Evolutionary conservation across 148 eudicot species (phyloP).

Genomic region (Suaeda aralocaspica): DNA sequence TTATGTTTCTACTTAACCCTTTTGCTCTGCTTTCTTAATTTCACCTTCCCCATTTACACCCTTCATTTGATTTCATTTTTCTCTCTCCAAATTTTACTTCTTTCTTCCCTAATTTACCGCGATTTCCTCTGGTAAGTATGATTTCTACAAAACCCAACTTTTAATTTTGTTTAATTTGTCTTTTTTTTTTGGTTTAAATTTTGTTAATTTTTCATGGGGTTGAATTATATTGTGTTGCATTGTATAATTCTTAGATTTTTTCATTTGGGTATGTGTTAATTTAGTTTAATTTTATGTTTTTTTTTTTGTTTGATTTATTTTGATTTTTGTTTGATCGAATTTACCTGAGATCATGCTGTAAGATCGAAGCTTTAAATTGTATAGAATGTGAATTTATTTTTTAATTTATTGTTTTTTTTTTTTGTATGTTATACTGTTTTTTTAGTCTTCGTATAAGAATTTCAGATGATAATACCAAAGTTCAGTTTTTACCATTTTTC

Average conservation of each 20-base stretch:
- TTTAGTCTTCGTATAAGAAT: background rate
- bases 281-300: background rate
- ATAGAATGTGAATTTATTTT: background rate
- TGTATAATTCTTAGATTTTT: background rate
- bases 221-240: background rate
- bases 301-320: background rate
- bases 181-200: background rate
- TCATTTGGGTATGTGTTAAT: slow-evolving; percentile 4
- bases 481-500: background rate
- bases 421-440: background rate
- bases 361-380: slow-evolving; percentile 6
- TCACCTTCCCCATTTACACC: background rate
- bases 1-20: slow-evolving; percentile 1
- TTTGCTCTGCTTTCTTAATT: background rate
- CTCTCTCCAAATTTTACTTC: too few species aligned
- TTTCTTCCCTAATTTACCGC: slow-evolving; percentile 5
- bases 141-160: background rate
- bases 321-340: background rate
- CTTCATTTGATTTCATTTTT: slow-evolving; percentile 4
- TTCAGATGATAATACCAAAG: background rate
- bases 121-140: slow-evolving; percentile 10
- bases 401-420: too few species aligned
- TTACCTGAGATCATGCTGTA: slow-evolving; percentile 1
- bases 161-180: background rate
- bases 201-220: background rate